These are phyloP conservation scores for Kwoniella sp. DNA, from an alignment of 768 basidiomycete species.

Conservation along the genomic window DNA sequence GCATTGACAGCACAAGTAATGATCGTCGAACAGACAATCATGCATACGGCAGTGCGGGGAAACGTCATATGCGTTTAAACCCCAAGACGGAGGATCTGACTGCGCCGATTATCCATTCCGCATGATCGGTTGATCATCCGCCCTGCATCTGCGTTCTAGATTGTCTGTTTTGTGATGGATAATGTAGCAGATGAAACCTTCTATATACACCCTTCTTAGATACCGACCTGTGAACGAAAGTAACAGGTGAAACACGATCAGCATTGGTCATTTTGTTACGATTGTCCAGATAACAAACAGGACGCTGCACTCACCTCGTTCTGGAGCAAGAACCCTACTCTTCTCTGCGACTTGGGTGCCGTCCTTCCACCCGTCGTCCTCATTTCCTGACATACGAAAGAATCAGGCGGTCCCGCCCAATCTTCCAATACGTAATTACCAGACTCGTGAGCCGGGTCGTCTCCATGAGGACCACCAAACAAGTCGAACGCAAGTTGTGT, in stretches of 20 bases:
- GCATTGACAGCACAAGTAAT: too few species aligned
- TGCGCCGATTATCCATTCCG: too few species aligned
- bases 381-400: conserved; percentile 94
- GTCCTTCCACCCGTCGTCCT: conserved; percentile 58
- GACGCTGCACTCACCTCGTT: conserved; percentile 56
- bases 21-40: too few species aligned
- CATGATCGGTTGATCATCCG: too few species aligned
- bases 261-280: too few species aligned
- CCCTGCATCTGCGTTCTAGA: background rate
- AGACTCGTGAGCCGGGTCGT: conserved; percentile 58
- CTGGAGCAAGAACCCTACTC: conserved; percentile 57
- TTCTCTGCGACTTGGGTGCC: conserved; percentile 55
- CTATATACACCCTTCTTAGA: background rate
- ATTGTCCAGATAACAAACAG: too few species aligned
- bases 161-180: too few species aligned
- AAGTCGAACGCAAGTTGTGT: conserved; percentile 92
- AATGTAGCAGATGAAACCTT: background rate
- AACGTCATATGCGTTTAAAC: too few species aligned
- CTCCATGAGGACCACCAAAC: conserved; percentile 76
- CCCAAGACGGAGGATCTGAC: too few species aligned
- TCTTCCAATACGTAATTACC: conserved; percentile 83
- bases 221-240: conserved; percentile 1
- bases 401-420: conserved; percentile 95
- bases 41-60: too few species aligned
- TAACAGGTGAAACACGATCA: too few species aligned